A percentile compares a stretch with the other conserved stretches of the same genome.
Conservation (phyloP, 371 early-diverging fungal genomes). For the Mortierella sp. region DNA sequence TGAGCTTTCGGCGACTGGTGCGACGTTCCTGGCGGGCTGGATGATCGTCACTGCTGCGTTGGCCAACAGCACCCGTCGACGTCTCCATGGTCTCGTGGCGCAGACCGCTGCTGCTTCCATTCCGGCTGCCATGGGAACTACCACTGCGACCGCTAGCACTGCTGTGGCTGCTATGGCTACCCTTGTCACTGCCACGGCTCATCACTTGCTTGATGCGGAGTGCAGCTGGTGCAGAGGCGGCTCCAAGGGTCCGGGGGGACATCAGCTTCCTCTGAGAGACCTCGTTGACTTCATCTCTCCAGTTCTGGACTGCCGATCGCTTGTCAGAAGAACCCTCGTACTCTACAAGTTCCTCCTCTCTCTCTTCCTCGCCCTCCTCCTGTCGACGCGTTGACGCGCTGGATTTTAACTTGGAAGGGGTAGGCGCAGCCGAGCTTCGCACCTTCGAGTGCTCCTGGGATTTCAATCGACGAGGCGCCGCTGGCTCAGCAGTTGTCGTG, state of each 20-base stretch:
- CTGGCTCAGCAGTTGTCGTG: constrained; percentile 8
- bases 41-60: constrained; percentile 27
- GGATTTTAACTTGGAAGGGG: constrained; percentile 19
- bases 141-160: constrained; percentile 19
- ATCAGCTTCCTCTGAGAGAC: constrained; percentile 21
- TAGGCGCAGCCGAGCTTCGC: background rate
- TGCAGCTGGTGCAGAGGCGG: background rate
- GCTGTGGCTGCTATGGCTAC: constrained; percentile 11
- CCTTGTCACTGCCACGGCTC: constrained; percentile 8
- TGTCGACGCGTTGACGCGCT: constrained; percentile 15
- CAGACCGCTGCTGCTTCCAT: constrained; percentile 11
- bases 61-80: constrained; percentile 37
- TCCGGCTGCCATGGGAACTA: constrained; percentile 13
- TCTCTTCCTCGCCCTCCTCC: background rate
- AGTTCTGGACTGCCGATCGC: constrained; percentile 35
- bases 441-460: background rate
- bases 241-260: constrained; percentile 24
- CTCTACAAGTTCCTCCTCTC: background rate
- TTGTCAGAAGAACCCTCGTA: constrained; percentile 29
- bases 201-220: constrained; percentile 12
- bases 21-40: constrained; percentile 7
- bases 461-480: constrained; percentile 13
- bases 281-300: constrained; percentile 52
- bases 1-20: constrained; percentile 17
- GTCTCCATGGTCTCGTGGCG: constrained; percentile 17